A percentile compares a stretch with the other conserved stretches of the same genome.
Conservation (phyloP, 805 yeast genomes). For the Naumovozyma castellii region DNA sequence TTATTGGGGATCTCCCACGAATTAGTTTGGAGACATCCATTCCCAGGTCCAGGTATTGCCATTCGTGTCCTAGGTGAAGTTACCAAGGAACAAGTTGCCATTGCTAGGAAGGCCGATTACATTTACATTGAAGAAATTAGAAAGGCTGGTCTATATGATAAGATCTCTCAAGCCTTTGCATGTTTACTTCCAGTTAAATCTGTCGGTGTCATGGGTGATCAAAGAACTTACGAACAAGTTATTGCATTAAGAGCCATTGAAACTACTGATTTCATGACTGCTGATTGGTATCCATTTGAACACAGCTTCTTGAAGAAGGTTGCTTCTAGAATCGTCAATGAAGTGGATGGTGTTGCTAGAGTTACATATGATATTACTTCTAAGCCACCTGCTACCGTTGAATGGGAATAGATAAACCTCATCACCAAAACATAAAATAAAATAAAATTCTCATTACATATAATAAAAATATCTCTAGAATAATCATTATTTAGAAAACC, state of each 20-base stretch:
- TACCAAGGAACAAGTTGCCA: conserved; percentile 82
- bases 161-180: conserved; percentile 97
- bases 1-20: conserved; percentile 92
- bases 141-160: conserved; percentile 81
- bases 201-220: conserved; percentile 99
- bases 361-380: conserved; percentile 98
- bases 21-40: conserved; percentile 98
- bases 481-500: too few relatives aligned
- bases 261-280: conserved; percentile 98
- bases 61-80: conserved; percentile 97
- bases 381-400: conserved; percentile 99
- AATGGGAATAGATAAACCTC: conserved; percentile 93
- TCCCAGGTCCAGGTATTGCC: conserved; percentile 99
- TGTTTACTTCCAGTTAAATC: conserved; percentile 94
- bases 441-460: too few relatives aligned
- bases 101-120: conserved; percentile 94
- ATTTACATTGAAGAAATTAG: conserved; percentile 94
- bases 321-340: conserved; percentile 93
- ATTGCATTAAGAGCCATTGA: conserved; percentile 98
- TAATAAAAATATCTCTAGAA: too few relatives aligned
- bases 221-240: conserved; percentile 97
- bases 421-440: too few relatives aligned
- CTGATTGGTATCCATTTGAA: conserved; percentile 96
- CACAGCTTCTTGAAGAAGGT: conserved; percentile 85
- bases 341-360: conserved; percentile 97